Conservation (phyloP, 2,329 filamentous ascomycete species). For the Penicillium italicum region DNA sequence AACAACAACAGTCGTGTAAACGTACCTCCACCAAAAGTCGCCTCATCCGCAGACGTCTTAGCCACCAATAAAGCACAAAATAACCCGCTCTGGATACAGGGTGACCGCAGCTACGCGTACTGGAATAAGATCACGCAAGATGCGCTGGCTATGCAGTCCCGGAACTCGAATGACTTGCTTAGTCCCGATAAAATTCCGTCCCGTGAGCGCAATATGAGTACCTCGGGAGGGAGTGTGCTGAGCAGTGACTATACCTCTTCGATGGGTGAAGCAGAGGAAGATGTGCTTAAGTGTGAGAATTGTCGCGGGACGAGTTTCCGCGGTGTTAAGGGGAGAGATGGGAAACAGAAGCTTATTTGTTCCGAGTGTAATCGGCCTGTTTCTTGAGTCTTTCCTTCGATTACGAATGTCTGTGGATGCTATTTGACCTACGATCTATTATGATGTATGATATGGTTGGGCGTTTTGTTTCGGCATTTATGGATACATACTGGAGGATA, state of each 20-base stretch:
- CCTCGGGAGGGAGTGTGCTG: conserved; percentile 48
- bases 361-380: conserved; percentile 47
- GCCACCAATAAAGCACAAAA: conserved; percentile 25
- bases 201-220: conserved; percentile 41
- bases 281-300: conserved; percentile 54
- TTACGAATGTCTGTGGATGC: background rate
- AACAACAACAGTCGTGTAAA: background rate
- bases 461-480: background rate
- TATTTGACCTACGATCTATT: conserved; percentile 1
- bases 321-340: conserved; percentile 53
- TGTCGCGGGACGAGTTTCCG: conserved; percentile 63
- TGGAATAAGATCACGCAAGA: conserved; percentile 49
- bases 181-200: conserved; percentile 21
- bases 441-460: conserved; percentile 1
- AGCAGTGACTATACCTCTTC: conserved; percentile 55
- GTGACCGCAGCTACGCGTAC: conserved; percentile 52
- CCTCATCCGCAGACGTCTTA: conserved; percentile 22
- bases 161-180: conserved; percentile 19
- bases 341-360: conserved; percentile 59
- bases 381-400: conserved; percentile 12
- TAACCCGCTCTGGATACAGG: conserved; percentile 50
- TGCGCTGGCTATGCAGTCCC: conserved; percentile 32
- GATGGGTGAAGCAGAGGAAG: conserved; percentile 42
- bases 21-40: background rate
- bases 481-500: background rate